Evolutionary conservation across 2,329 filamentous ascomycete species (phyloP), one percentile per base, ranked within the genome.

Genomic region (Lecanicillium sp.): DNA sequence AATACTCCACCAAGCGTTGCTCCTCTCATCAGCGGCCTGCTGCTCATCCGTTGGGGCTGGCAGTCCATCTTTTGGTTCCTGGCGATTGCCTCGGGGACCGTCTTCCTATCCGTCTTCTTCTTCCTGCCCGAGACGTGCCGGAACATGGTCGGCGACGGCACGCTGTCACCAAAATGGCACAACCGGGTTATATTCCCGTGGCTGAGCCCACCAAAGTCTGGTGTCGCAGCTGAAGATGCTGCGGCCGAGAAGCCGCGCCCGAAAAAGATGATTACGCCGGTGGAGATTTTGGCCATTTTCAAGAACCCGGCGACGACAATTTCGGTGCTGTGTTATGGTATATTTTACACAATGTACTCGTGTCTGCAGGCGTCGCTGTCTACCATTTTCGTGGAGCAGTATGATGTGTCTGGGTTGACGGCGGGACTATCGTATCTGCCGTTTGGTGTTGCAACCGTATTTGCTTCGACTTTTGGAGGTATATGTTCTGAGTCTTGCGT

Each of bases 341-440:
- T 20, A 4, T 21, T 12, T 20, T 4, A 21, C n/a, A 9, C 19
- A 15, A 21, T 20, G 9, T 17, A 8, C 15, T 12, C 35, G 35
- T 19, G 14, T 19, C 12, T 29, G 26, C 26, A 29, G 26, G 26
- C 5, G 20, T 44, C 42, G 11, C 23, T 44, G 21, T 36, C 30
- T 20, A 37, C 42, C 32, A 44, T 44, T 23, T 37, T 37, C 36
- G n/a, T 44, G 32, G 42, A 44, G 5, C 42, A 44, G n/a, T 44
- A 44, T 17, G 32, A 23, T 5, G 42, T 44, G 5, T 44, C 42
- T 14, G 23, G 42, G 11, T n/a, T 44, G 9, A 20, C 42, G 1
- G 23, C 32, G 15, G 42, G 32, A 6, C 24, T 44, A 29, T 12
- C 32, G 11, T 37, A 44, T 24, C 12, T 37, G 15, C 32, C 30